Base-by-base conservation (phyloP, 805 yeast genomes). In the Jamesozyma spencerorum region DNA sequence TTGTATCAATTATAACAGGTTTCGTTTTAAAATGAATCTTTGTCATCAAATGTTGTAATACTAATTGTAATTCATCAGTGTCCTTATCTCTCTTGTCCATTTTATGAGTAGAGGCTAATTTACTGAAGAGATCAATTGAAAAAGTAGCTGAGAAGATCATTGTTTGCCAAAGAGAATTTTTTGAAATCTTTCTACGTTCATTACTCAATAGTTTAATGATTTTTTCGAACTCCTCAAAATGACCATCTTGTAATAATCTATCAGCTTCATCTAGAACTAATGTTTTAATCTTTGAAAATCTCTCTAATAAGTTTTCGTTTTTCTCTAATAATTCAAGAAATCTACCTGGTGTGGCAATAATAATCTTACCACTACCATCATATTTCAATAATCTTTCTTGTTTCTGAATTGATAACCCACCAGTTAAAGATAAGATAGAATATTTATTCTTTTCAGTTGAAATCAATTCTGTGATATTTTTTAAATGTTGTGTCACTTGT, bases 331-430 rank as follows among this genome's bases (percentile, higher is more conserved):
- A 60, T 57, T 92, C 97, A 38, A 86, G 69, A 57, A 85, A 77
- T 48, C 98, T 76, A 29, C 98, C 98, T 0, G 98, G 97, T 0
- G 98, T 92, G 2, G 96, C 96, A 30, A 92, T 90, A 12, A 92
- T 64, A 15, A 92, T 74, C 34, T 68, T 61, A 11, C 78, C 85
- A 1, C 96, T 92, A 5, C 81, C 78, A 31, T 68, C 59, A 46
- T 77, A 78, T 18, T 70, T 67, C 39, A 92, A 65, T 43, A 84
- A 62, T 57, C 98, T 74, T 54, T 84, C 85, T 65, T 92, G 99
- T 55, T 88, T 92, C 56, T 85, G 95, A 47, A 88, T 82, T 1
- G 97, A 82, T 29, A 92, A 70, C 7, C 99, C 99, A 46, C 99
- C 99, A 5, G 98, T 92, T 31, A 92, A 66, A 33, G 88, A 73